Evolutionary conservation across 257 asterid genomes (phyloP).

Genomic region (Solanum dulcamara): DNA sequence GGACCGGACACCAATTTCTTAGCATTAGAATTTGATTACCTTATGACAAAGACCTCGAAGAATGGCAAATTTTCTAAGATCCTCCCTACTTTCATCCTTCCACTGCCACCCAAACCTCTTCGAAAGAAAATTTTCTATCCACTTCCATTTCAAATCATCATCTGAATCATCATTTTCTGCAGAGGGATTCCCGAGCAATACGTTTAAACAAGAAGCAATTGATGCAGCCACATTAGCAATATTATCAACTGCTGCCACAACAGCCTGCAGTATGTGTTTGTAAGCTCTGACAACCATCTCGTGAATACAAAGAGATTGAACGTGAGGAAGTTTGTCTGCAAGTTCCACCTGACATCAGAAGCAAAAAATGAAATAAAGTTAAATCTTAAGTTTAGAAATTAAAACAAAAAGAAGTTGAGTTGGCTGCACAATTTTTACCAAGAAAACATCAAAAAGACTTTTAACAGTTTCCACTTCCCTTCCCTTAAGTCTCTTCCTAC

Average conservation of each 20-base stretch:
- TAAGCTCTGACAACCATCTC: conserved; percentile 98
- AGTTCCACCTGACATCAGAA: conserved; percentile 58
- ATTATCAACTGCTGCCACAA: conserved; percentile 68
- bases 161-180: conserved; percentile 23
- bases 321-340: conserved; percentile 95
- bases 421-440: background rate
- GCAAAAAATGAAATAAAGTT: background rate
- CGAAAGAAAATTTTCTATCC: conserved; percentile 52
- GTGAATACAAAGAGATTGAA: conserved; percentile 93
- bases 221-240: conserved; percentile 49
- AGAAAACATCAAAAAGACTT: background rate
- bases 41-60: conserved; percentile 94
- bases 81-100: conserved; percentile 57
- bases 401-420: background rate
- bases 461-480: background rate
- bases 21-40: conserved; percentile 29
- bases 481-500: background rate
- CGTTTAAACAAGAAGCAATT: conserved; percentile 68
- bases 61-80: conserved; percentile 63
- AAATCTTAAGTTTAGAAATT: background rate
- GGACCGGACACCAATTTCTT: background rate
- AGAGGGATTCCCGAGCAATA: conserved; percentile 63
- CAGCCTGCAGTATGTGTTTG: conserved; percentile 84
- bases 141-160: conserved; percentile 47
- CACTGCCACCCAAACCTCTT: conserved; percentile 75